Base-by-base conservation (phyloP, 1,139 yeast genomes). In the Geotrichum restrictum region DNA sequence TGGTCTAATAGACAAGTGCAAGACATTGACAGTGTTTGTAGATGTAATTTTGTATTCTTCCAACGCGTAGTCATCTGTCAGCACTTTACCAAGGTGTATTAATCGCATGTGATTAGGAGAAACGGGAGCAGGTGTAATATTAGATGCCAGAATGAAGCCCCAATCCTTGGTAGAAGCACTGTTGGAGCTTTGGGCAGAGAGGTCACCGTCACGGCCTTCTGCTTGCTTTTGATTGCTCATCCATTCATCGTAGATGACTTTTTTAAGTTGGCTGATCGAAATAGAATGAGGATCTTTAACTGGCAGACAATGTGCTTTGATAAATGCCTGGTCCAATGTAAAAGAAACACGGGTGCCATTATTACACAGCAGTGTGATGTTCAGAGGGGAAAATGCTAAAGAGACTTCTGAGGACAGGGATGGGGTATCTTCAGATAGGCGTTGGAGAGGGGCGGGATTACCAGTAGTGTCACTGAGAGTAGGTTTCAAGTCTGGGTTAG, bases 1-100 rank as follows among this genome's bases (percentile, higher is more conserved):
- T 3, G 69, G 69, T 41, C 60, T 58, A 19, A 65, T 62, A n/a
- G 66, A 62, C 51, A 64, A 49, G 55, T 65, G 69, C 18, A 65
- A 57, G 11, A 65, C 64, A 38, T 60, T 62, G 39, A 59, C 59
- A 5, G 60, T 48, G 39, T 56, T 50, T 7, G 53, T 51, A 7
- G 58, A 39, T 7, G 55, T 39, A 27, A 64, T 50, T 5, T 51
- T 53, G 42, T 59, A 61, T 18, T 61, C 61, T 36, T 54, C 59
- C 40, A 66, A 51, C 1, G 64, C 59, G 43, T 58, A 59, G 19
- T 52, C 46, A 37, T 65, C 68, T 11, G 62, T 65, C 38, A 67
- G 57, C 5, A 65, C 60, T 52, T 64, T 61, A 33, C 70, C 70
- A 47, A 67, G 54, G 42, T 64, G 63, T 27, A 67, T 67, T 27